A percentile compares a stretch with the other conserved stretches of the same genome.
These are phyloP conservation scores for Crithidia brevicula DNA, from an alignment of 208 protist genomes.

Conservation along the genomic window DNA sequence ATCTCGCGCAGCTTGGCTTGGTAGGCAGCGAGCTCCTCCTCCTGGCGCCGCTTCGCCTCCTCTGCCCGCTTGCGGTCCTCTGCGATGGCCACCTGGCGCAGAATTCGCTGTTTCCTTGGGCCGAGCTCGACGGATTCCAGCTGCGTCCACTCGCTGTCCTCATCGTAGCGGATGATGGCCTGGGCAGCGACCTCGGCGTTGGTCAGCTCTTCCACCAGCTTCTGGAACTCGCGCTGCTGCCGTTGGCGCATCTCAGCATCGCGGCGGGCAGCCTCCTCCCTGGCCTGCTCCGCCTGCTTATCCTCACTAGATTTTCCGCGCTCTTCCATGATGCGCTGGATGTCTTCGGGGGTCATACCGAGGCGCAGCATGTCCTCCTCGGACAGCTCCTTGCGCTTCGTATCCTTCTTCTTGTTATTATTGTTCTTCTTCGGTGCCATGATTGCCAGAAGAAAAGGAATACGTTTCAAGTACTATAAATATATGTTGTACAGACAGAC, in stretches of 20 bases:
- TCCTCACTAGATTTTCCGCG: constrained; percentile 65
- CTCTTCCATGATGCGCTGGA: constrained; percentile 67
- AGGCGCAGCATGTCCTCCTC: constrained; percentile 81
- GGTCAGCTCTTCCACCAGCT: constrained; percentile 31
- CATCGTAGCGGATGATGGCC: constrained; percentile 36
- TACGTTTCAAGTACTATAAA: neutral
- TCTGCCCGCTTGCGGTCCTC: constrained; percentile 36
- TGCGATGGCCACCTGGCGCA: constrained; percentile 34
- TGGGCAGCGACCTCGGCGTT: constrained; percentile 31
- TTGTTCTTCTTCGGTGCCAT: constrained; percentile 71
- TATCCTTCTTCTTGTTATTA: constrained; percentile 51
- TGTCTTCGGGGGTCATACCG: constrained; percentile 78
- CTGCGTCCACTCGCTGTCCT: constrained; percentile 39
- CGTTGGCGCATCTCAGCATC: constrained; percentile 38
- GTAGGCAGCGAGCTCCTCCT: constrained; percentile 51
- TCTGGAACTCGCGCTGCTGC: constrained; percentile 43
- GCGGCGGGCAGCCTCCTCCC: constrained; percentile 34
- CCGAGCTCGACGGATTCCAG: constrained; percentile 33
- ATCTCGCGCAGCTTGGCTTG: constrained; percentile 47
- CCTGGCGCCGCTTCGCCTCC: constrained; percentile 52
- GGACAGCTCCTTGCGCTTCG: constrained; percentile 56
- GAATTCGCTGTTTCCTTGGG: constrained; percentile 29
- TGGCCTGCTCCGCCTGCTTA: constrained; percentile 52
- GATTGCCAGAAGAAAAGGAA: neutral
- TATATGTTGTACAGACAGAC: no score